Evolutionary conservation across 2,329 filamentous ascomycete genomes (phyloP).

Genomic region (Aspergillus felis): DNA sequence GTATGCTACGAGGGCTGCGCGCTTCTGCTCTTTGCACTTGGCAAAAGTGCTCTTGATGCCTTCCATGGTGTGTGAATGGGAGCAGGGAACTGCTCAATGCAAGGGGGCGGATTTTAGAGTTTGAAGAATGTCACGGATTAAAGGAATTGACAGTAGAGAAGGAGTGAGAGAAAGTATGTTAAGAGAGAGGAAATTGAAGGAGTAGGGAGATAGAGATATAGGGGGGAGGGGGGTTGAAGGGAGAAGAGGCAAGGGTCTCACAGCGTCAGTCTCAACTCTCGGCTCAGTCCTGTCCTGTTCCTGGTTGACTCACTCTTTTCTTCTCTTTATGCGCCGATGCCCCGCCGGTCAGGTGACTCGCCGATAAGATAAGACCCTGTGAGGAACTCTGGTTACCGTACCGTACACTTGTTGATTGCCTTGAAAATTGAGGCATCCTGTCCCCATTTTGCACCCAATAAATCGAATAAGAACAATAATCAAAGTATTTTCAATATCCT

Average conservation of each 20-base stretch:
- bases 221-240: neutral
- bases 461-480: neutral
- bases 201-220: neutral
- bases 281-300: neutral
- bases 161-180: neutral
- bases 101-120: neutral
- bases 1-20: slow-evolving; percentile 89
- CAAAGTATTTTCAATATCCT: neutral
- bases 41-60: slow-evolving; percentile 55
- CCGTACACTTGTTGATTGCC: neutral
- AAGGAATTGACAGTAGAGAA: neutral
- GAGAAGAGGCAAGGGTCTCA: neutral
- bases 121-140: neutral
- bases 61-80: slow-evolving; percentile 41
- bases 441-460: neutral
- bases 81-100: neutral
- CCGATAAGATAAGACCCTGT: slow-evolving; percentile 20
- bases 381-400: neutral
- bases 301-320: slow-evolving; percentile 11
- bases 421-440: neutral
- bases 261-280: neutral
- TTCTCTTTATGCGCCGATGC: slow-evolving; percentile 1
- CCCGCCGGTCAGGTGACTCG: slow-evolving; percentile 15
- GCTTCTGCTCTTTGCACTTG: slow-evolving; percentile 52
- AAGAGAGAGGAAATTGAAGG: neutral